Base-by-base conservation (phyloP, 805 yeast species). In the Cyberlindnera japonica region DNA sequence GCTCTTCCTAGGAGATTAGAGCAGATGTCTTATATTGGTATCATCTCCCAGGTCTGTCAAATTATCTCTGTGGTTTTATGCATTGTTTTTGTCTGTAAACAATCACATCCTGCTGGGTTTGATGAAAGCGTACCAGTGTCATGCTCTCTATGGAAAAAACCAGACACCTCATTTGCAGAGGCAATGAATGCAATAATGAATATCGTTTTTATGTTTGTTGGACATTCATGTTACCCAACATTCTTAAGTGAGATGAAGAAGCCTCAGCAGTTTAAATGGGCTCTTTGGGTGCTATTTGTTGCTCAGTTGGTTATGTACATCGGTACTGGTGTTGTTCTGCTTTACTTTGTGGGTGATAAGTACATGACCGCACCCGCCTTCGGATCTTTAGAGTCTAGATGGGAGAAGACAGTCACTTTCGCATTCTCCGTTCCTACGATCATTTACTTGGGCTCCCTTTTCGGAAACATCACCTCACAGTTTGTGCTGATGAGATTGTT, bases 161-260 rank as follows among this genome's bases (percentile, higher is more conserved):
- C 61, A 37, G 80, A 76, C 1, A 73, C 79, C 21, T 64, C 72
- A 5, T 77, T 64, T 48, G 79, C 74, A 8, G 54, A 55, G 15
- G 79, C 65, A 2, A 75, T 76, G 80, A 59, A 67, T 24, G 81
- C 82, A 0, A 64, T 72, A 44, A 63, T 77, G 51, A 77, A 77
- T 58, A 77, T 77, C 47, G 74, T 74, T 19, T 77, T 74, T 57
- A 75, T 81, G 1, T 75, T 77, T 57, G 81, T 74, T 20, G 83
- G 82, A 7, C 83, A 77, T 55, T 71, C 76, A 55, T 72, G 77
- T 5, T 76, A 76, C 47, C 82, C 81, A 3, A 74, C 79, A 21
- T 77, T 77, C 55, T 76, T 77, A 43, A 63, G 75, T 13, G 79
- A 77, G 49, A 77, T 77, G 83, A 68, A 65, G 45, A 59, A 65